These are phyloP conservation scores for Dictyostelium intermedium DNA, from an alignment of 78 protist species.

Conservation along the genomic window DNA sequence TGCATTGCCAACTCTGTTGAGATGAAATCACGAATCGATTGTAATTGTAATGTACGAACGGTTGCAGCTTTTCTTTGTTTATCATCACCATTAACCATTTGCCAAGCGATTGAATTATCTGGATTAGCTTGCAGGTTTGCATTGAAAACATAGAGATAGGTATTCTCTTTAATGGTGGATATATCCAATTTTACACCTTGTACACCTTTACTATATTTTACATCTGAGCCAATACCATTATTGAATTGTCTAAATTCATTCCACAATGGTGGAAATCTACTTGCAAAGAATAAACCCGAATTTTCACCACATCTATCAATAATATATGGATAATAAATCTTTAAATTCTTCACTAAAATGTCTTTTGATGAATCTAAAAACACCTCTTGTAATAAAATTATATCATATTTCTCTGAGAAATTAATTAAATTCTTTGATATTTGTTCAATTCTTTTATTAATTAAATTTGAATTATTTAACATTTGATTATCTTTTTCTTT, in stretches of 20 bases:
- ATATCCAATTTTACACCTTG: conserved; percentile 70
- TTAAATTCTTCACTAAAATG: not conserved
- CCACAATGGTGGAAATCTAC: conserved; percentile 66
- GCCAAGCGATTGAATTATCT: conserved; percentile 54
- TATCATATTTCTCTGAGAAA: conserved; percentile 56
- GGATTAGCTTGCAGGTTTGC: conserved; percentile 68
- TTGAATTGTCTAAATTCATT: conserved; percentile 53
- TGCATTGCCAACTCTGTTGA: conserved; percentile 29
- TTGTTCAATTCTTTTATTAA: conserved; percentile 9
- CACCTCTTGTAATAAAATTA: conserved; percentile 42
- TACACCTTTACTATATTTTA: conserved; percentile 46
- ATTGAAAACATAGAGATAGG: conserved; percentile 62
- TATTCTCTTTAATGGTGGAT: conserved; percentile 24
- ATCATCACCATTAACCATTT: conserved; percentile 75
- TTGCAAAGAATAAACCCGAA: conserved; percentile 60
- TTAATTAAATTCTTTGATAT: conserved; percentile 42
- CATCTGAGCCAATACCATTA: conserved; percentile 67
- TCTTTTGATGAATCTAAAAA: conserved; percentile 36
- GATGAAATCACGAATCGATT: conserved; percentile 53
- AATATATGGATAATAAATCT: conserved; percentile 17
- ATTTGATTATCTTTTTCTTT: not conserved
- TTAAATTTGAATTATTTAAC: not conserved
- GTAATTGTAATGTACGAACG: conserved; percentile 55
- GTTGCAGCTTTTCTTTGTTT: conserved; percentile 69
- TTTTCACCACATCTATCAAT: conserved; percentile 43